Evolutionary conservation across 2,329 filamentous ascomycete species (phyloP).

Genomic region (Magnaporthiopsis incrustans): DNA sequence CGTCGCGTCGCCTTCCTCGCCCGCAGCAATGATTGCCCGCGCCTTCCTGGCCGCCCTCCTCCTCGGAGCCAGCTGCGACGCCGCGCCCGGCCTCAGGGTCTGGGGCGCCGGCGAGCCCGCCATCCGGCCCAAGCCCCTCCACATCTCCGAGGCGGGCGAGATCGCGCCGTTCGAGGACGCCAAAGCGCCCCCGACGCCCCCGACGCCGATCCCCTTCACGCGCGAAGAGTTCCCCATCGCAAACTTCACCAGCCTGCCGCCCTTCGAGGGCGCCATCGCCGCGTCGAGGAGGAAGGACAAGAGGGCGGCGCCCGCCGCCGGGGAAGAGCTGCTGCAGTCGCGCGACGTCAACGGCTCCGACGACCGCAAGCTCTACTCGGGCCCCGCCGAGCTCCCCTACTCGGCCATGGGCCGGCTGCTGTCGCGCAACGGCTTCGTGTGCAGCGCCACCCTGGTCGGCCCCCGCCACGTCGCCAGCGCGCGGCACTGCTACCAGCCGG

Average conservation of each 20-base stretch:
- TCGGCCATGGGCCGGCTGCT: constrained; percentile 4
- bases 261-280: background rate
- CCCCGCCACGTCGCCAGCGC: constrained; percentile 2
- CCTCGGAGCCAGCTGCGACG: background rate
- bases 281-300: background rate
- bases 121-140: background rate
- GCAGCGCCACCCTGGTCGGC: constrained; percentile 4
- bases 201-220: background rate
- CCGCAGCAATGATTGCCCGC: background rate
- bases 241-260: background rate
- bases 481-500: constrained; percentile 3
- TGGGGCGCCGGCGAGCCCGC: background rate
- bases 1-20: background rate
- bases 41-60: background rate
- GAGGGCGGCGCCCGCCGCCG: no score
- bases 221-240: background rate
- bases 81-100: background rate
- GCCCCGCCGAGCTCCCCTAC: background rate
- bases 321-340: no score
- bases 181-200: no score
- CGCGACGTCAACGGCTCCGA: background rate
- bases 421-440: background rate
- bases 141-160: background rate
- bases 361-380: background rate
- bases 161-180: background rate